Evolutionary conservation across 2,329 filamentous ascomycete species (phyloP).

Genomic region (Neonectria hederae): DNA sequence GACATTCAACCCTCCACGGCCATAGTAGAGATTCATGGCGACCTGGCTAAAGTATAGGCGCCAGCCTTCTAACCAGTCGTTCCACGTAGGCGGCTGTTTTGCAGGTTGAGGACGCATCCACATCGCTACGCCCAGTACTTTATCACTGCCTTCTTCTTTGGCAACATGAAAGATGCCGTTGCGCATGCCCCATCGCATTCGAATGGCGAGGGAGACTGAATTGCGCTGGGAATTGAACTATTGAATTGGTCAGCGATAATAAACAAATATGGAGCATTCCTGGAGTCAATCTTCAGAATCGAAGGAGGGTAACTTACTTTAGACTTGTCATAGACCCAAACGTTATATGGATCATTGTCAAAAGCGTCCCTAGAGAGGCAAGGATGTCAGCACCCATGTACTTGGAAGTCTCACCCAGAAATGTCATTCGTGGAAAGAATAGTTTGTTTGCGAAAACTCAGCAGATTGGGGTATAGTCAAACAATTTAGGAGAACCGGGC

Average conservation of each 20-base stretch:
- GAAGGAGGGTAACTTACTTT: constrained; percentile 54
- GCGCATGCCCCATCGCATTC: constrained; percentile 75
- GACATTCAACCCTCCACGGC: constrained; percentile 73
- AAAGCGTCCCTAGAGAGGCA: constrained; percentile 60
- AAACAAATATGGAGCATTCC: neutral
- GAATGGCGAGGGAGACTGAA: constrained; percentile 68
- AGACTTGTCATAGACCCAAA: constrained; percentile 69
- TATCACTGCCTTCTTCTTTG: constrained; percentile 63
- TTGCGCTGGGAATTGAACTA: constrained; percentile 70
- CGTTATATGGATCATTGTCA: constrained; percentile 72
- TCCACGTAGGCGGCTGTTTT: constrained; percentile 64
- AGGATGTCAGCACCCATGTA: neutral
- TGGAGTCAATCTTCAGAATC: too few relatives aligned
- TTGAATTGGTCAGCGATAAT: too few relatives aligned
- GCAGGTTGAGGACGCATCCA: constrained; percentile 70
- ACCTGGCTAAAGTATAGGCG: constrained; percentile 73
- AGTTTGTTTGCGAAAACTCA: neutral
- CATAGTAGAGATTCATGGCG: constrained; percentile 73
- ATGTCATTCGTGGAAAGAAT: neutral
- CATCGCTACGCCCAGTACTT: constrained; percentile 76
- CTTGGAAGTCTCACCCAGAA: neutral
- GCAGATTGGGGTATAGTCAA: neutral
- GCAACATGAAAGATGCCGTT: constrained; percentile 76
- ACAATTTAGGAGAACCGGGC: neutral
- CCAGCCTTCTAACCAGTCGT: constrained; percentile 70